Evolutionary conservation across 129 eudicot species (phyloP).

Genomic region (Artemisia tridentata): DNA sequence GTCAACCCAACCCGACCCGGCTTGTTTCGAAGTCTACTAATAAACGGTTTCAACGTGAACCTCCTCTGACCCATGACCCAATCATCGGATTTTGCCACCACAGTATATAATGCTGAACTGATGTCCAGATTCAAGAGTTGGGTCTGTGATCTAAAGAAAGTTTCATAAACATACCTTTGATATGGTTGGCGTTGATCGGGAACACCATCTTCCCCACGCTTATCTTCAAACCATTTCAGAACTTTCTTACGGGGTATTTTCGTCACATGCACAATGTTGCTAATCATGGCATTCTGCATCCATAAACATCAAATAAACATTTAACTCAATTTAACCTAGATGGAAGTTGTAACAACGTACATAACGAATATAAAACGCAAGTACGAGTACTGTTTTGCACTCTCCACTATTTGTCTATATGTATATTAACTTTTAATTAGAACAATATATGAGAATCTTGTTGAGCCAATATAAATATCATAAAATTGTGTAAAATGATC

Average conservation of each 20-base stretch:
- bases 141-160: conserved; percentile 27
- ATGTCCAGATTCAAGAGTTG: conserved; percentile 9
- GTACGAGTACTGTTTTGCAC: conserved; percentile 7
- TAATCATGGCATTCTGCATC: conserved; percentile 84
- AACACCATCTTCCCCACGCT: conserved; percentile 77
- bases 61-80: too few species aligned
- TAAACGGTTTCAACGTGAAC: too few species aligned
- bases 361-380: conserved; percentile 3
- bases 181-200: conserved; percentile 69
- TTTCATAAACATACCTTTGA: conserved; percentile 43
- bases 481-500: not conserved
- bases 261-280: conserved; percentile 88
- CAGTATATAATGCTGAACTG: not conserved
- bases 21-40: too few species aligned
- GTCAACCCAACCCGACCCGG: too few species aligned
- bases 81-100: too few species aligned
- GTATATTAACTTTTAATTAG: not conserved
- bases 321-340: not conserved
- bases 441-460: conserved; percentile 4
- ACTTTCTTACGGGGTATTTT: conserved; percentile 81
- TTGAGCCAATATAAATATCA: not conserved
- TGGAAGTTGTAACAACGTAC: not conserved
- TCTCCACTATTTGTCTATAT: conserved; percentile 1
- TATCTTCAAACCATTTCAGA: conserved; percentile 95
- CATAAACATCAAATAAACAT: not conserved